Evolutionary conservation across 371 early-diverging fungal species (phyloP), one percentile per base, ranked within the genome.

Genomic region (Mortierella sp.): DNA sequence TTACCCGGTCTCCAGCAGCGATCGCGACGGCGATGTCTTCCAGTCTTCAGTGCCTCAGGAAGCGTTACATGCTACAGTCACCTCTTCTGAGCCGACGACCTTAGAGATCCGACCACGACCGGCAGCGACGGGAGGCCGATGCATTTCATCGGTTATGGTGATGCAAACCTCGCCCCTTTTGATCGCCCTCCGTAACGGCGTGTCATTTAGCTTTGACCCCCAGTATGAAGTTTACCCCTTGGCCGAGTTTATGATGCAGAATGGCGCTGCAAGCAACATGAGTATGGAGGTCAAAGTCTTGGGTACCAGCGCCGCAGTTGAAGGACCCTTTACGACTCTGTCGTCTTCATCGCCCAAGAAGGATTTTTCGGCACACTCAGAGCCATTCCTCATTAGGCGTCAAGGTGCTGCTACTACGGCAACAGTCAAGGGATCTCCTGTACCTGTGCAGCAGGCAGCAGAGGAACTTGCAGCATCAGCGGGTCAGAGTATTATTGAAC

Each of bases 241-340:
- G 80, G 87, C 87, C 1, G 87, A 86, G 70, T 86, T 82, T 65
- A 75, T 86, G 87, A 71, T 82, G 31, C 87, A 86, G 72, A 86
- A 86, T 44, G 87, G 87, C 0, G 87, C 87, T 5, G 70, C 87
- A 2, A 86, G 87, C 68, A 86, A 86, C 34, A 48, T 86, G 38
- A 86, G 87, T 70, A 78, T 86, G 14, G 76, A 86, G 31, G 87
- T 86, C 14, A 74, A 76, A 16, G 55, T 86, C 44, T 42, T 68
- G 21, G 38, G 24, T 10, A 42, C 42, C 34, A 42, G 68, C 24
- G 42, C 38, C 4, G 42, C 42, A 38, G 11, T 68, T 21, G 68
- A 68, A 10, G 42, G 68, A 24, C 42, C 68, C 3, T 68, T 42
- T 21, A 68, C 68, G 3, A 24, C 42, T 8, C 24, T 10, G 24